Evolutionary conservation across 2,329 filamentous ascomycete species (phyloP), one percentile per base, ranked within the genome.

Genomic region (Fusarium euwallaceae): DNA sequence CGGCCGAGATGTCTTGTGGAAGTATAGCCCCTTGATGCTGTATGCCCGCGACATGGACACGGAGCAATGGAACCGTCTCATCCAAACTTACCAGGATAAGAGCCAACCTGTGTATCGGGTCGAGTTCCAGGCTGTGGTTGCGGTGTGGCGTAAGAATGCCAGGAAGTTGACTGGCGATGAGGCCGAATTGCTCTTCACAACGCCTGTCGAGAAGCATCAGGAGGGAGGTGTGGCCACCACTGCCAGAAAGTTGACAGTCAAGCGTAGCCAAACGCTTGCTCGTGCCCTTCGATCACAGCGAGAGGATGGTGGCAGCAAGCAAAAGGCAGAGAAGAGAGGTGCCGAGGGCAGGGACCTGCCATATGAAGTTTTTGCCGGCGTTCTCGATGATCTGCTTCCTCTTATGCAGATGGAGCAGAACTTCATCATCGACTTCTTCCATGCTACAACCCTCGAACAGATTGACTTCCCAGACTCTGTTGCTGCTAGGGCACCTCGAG

Each of bases 391-490:
- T 78, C 90, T 97, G 73, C 85, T 95, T 53, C 94, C 93, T 7
- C 88, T 97, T 66, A 92, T 98, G 68, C 92, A 95, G 76, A 95
- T 96, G 82, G 97, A 99, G 83, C 96, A 99, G 82, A 98, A 98
- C 81, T 99, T 98, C 80, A 88, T 98, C 59, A 92, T 98, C n/a
- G 95, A 97, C 77, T 97, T 98, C 82, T 98, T 98, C 88, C 96
- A 98, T 78, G 91, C 97, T 29, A 94, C 93, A n/a, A 97, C 95
- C 2, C 87, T 96, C 32, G 92, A 95, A 78, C 92, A 91, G 39
- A 84, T 90, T 17, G 95, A 98, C 80, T 98, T 98, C 80, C 88
- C 93, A 1, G 97, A 98, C 74, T 89, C 92, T 4, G 92, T 98
- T 20, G 87, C 89, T 22, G 88, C 89, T 3, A 87, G 87, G 2